These are phyloP conservation scores for Camellia japonica DNA, from an alignment of 148 eudicot genomes.

Conservation along the genomic window DNA sequence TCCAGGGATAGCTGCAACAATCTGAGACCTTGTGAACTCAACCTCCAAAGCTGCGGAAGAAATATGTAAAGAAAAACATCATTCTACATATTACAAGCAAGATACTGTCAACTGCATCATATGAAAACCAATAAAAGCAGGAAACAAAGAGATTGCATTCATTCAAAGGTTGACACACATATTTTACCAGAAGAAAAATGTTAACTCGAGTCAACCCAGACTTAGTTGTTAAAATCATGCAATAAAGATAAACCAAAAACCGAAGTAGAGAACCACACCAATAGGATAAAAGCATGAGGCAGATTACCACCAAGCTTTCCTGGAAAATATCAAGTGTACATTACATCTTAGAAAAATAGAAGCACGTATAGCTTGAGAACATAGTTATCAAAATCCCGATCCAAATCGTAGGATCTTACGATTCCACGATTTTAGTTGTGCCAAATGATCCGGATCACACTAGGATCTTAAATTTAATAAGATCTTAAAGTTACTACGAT, in stretches of 20 bases:
- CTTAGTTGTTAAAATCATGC: background rate
- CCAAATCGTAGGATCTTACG: too few species aligned
- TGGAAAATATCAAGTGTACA: background rate
- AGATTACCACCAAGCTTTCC: background rate
- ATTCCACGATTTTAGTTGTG: too few species aligned
- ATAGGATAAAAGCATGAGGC: background rate
- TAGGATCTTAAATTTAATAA: too few species aligned
- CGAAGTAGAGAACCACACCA: background rate
- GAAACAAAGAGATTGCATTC: background rate
- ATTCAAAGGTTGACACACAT: background rate
- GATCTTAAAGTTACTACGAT: too few species aligned
- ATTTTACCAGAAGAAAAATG: background rate
- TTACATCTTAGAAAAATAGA: background rate
- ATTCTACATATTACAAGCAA: slow-evolving; percentile 28
- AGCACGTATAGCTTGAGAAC: background rate
- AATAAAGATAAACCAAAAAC: background rate
- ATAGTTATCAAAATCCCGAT: background rate
- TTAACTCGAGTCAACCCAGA: background rate
- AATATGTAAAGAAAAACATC: slow-evolving; percentile 19
- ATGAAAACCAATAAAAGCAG: background rate
- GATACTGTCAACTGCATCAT: slow-evolving; percentile 15
- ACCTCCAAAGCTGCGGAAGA: slow-evolving; percentile 77
- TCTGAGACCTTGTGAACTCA: slow-evolving; percentile 92
- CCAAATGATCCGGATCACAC: too few species aligned
- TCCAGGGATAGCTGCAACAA: slow-evolving; percentile 89